Evolutionary conservation across 2,329 filamentous ascomycete species (phyloP), one percentile per base, ranked within the genome.

Genomic region (Pseudohalonectria lignicola): DNA sequence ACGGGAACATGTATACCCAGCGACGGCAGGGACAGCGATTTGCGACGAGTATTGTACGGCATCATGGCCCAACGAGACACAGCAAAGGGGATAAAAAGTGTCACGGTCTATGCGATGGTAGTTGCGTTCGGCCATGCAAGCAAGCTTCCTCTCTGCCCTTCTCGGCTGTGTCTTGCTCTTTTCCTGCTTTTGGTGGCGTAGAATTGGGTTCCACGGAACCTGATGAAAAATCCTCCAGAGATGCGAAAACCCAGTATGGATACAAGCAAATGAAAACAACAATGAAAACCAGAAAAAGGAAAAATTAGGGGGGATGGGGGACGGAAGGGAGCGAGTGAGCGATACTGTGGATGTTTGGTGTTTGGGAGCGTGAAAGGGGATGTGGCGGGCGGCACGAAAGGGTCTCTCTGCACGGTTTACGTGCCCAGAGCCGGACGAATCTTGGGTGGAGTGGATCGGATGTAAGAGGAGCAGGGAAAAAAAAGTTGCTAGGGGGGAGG

Each of bases 41-140:
- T 96, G 62, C 88, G 82, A 64, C 90, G 84, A 49, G 90, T 96
- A 63, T 95, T 94, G 72, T 95, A 95, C 56, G 82, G 83, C 86
- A 94, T 94, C 53, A 51, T 49, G 45, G 45, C 21, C 32, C 11
- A n/a, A n/a, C 18, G 35, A 26, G 28, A 31, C 31, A 31, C 29
- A 29, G 20, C 31, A 16, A 13, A 13, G 29, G 12, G 29, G 29
- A 13, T n/a, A 31, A 31, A 31, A 31, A 31, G 12, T n/a, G 17
- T n/a, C 13, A 31, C n/a, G n/a, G n/a, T n/a, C n/a, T n/a, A n/a
- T n/a, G n/a, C n/a, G n/a, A n/a, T n/a, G n/a, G n/a, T n/a, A n/a
- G n/a, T n/a, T n/a, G n/a, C n/a, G n/a, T n/a, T n/a, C n/a, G n/a
- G n/a, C n/a, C n/a, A n/a, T n/a, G n/a, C n/a, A n/a, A n/a, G n/a